phyloP scores from a whole-genome alignment of 345 rosid genomes.

The Raphanus raphanistrum region DNA sequence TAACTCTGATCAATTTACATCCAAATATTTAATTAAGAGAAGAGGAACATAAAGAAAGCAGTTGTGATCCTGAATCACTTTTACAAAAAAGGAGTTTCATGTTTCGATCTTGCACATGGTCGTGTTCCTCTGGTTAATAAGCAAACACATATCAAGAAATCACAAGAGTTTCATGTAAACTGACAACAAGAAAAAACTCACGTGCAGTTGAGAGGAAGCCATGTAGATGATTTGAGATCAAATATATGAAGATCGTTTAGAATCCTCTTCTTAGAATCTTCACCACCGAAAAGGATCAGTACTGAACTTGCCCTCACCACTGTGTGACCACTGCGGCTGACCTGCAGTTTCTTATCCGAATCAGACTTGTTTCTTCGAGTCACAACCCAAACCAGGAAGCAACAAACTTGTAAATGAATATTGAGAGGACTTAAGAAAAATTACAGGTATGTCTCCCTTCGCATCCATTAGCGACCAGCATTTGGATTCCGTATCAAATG shows the following conservation, averaged over 20 bases:
- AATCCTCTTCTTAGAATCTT: constrained; percentile 87
- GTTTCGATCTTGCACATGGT: constrained; percentile 83
- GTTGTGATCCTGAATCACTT: no score
- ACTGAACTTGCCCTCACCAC: constrained; percentile 81
- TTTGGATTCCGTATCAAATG: constrained; percentile 79
- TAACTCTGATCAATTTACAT: constrained; percentile 54
- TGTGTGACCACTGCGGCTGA: constrained; percentile 88
- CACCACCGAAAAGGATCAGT: constrained; percentile 89
- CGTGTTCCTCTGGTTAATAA: constrained; percentile 66
- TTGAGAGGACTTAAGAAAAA: constrained; percentile 1
- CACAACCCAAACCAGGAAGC: no score
- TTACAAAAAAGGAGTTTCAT: no score
- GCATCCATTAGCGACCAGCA: constrained; percentile 96
- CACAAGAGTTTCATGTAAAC: constrained; percentile 1
- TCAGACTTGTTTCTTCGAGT: not conserved
- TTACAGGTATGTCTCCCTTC: constrained; percentile 93
- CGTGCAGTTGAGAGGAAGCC: constrained; percentile 99
- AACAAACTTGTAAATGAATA: not conserved
- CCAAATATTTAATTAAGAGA: constrained; percentile 14
- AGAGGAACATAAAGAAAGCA: not conserved
- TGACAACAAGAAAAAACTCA: constrained; percentile 46
- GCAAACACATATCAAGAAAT: constrained; percentile 7
- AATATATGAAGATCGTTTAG: constrained; percentile 94
- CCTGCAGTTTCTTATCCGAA: constrained; percentile 43
- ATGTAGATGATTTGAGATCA: constrained; percentile 88